These are phyloP conservation scores for Auricularia cornea DNA, from an alignment of 768 basidiomycete genomes.

Conservation along the genomic window DNA sequence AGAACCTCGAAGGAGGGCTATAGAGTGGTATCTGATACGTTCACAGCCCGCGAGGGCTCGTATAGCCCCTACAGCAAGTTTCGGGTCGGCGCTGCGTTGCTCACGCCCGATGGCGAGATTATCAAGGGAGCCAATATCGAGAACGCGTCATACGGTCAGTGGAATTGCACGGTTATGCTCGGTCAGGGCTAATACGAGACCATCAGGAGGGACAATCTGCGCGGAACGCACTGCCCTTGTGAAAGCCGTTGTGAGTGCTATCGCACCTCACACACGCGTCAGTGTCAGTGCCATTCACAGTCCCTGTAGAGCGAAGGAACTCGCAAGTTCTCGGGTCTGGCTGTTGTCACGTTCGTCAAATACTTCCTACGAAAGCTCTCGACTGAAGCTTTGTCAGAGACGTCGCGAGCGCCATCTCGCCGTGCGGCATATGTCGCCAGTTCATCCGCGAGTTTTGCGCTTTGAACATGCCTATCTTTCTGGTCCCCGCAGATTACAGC, in stretches of 20 bases:
- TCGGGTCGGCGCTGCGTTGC: constrained; percentile 81
- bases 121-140: constrained; percentile 89
- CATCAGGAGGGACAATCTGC: constrained; percentile 80
- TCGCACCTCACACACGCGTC: too few species aligned
- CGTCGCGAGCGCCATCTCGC: constrained; percentile 57
- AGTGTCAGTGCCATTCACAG: too few species aligned
- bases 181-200: not conserved
- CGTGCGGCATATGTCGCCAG: constrained; percentile 93
- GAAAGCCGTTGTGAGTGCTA: constrained; percentile 66
- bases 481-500: constrained; percentile 54
- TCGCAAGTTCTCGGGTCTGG: constrained; percentile 61
- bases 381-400: constrained; percentile 39
- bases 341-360: constrained; percentile 58
- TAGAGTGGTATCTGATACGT: not conserved
- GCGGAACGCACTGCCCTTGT: constrained; percentile 92
- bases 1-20: not conserved
- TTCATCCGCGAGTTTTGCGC: constrained; percentile 81
- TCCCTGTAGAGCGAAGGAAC: constrained; percentile 88
- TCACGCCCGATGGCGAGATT: constrained; percentile 59
- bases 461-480: constrained; percentile 59
- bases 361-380: not conserved
- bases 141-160: constrained; percentile 81
- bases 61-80: constrained; percentile 89
- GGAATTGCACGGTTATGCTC: not conserved
- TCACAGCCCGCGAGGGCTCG: constrained; percentile 41